Evolutionary conservation across 345 rosid genomes (phyloP).

Genomic region (Eucalyptus pumila): DNA sequence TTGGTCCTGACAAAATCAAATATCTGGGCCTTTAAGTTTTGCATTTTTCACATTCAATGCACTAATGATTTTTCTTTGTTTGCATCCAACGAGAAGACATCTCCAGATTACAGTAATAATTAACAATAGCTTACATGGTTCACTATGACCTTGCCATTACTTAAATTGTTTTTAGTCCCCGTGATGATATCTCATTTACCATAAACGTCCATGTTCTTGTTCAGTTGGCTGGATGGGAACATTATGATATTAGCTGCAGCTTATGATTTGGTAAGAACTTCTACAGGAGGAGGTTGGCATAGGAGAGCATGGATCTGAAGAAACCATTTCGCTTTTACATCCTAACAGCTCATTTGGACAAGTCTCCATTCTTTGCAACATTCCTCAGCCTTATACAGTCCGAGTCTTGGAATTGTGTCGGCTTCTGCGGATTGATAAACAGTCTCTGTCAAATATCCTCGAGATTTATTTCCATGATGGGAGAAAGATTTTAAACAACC

Average conservation of each 20-base stretch:
- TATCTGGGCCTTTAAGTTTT: not conserved
- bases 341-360: conserved; percentile 80
- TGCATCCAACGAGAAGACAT: not conserved
- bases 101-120: not conserved
- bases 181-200: not conserved
- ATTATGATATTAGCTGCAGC: not conserved
- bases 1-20: not conserved
- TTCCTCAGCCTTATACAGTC: conserved; percentile 85
- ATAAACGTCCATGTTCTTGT: not conserved
- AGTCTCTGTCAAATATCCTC: conserved; percentile 67
- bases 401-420: conserved; percentile 65
- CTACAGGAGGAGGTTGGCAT: conserved; percentile 58
- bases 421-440: conserved; percentile 86
- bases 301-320: conserved; percentile 74
- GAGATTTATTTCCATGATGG: conserved; percentile 93
- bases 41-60: not conserved
- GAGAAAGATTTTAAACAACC: conserved; percentile 66
- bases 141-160: not conserved
- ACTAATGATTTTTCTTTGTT: not conserved
- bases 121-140: not conserved
- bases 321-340: conserved; percentile 33
- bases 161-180: not conserved
- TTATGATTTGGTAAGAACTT: not conserved
- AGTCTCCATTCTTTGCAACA: conserved; percentile 83
- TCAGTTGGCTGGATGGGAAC: not conserved